Evolutionary conservation across 2,329 filamentous ascomycete species (phyloP), one percentile per base, ranked within the genome.

Genomic region (Penicillium sp.): DNA sequence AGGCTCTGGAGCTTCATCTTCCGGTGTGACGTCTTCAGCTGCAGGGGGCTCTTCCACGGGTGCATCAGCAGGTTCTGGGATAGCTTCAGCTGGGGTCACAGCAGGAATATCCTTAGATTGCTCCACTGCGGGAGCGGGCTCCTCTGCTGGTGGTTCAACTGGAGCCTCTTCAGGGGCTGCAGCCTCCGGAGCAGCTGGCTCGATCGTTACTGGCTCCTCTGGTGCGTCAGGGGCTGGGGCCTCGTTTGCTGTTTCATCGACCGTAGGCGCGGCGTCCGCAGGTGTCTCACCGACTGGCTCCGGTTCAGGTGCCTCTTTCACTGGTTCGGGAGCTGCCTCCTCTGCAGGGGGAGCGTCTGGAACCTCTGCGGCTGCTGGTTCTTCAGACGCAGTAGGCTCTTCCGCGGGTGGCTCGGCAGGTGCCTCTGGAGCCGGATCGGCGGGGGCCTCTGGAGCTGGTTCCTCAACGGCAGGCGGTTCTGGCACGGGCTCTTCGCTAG

Each of bases 391-490:
- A 49, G 34, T 16, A 20, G 45, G 40, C 14, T 55, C 57, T 28
- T 50, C 48, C n/a, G 43, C 38, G 4, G 42, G 28, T 3, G 48
- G 32, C 26, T 49, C 46, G 24, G 29, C 22, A 28, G 39, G 28
- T 10, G 44, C 28, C n/a, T 47, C 56, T 40, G 40, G 36, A 23
- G 41, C 29, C 39, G 10, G 10, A 13, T 36, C 34, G 5, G 10
- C 34, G 10, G 20, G 20, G 13, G 35, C 35, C 11, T 37, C 35
- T 23, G 10, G 4, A 9, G 23, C 16, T 24, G 20, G 39, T 37
- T 44, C 52, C 10, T 58, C 51, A 3, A 31, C 34, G 3, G 51
- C 46, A 9, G 53, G 49, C 13, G 55, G 48, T 10, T 52, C 47
- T 34, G 38, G n/a, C 18, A 40, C 46, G 48, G 37, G 13, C 24